Percentiles rank a stretch among this genome's conserved stretches.
phyloP scores from a whole-genome alignment of 192 early-diverging fungal species.

The Coemansia sp. region DNA sequence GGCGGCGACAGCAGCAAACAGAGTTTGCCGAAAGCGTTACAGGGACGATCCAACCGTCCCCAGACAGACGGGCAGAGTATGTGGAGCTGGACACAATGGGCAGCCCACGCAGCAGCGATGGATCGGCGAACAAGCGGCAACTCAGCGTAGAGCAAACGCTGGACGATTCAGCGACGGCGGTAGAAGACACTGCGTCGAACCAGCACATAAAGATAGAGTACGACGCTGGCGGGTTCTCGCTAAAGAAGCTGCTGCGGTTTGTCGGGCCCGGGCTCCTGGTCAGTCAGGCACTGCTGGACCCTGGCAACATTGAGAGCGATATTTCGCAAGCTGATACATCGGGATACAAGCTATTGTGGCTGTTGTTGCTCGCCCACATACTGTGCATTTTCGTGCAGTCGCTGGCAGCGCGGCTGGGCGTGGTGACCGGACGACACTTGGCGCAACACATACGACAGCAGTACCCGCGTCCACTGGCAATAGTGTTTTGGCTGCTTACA shows the following conservation, averaged over 20 bases:
- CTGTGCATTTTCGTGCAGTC: slow-evolving; percentile 65
- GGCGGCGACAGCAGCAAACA: slow-evolving; percentile 7
- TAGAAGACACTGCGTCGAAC: slow-evolving; percentile 33
- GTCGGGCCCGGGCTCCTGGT: slow-evolving; percentile 62
- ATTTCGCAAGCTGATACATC: slow-evolving; percentile 63
- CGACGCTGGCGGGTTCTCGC: slow-evolving; percentile 49
- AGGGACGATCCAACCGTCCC: not conserved
- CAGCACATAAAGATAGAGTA: slow-evolving; percentile 49
- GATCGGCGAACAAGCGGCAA: not conserved
- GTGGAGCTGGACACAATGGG: slow-evolving; percentile 21
- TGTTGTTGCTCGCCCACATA: slow-evolving; percentile 62
- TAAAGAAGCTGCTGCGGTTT: slow-evolving; percentile 62
- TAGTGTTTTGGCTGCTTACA: slow-evolving; percentile 60
- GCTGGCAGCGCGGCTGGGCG: slow-evolving; percentile 63
- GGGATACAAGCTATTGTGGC: slow-evolving; percentile 67
- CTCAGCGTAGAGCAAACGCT: slow-evolving; percentile 5
- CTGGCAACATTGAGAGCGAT: slow-evolving; percentile 74
- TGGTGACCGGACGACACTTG: slow-evolving; percentile 66
- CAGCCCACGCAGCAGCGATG: slow-evolving; percentile 7
- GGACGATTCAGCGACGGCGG: slow-evolving; percentile 37
- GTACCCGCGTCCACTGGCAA: slow-evolving; percentile 55
- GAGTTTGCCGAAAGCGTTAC: slow-evolving; percentile 7
- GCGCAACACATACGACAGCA: slow-evolving; percentile 58
- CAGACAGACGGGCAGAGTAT: slow-evolving; percentile 12
- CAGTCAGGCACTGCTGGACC: slow-evolving; percentile 68